Conservation (phyloP, 495 filamentous ascomycete genomes). For the Cercophora samala region DNA sequence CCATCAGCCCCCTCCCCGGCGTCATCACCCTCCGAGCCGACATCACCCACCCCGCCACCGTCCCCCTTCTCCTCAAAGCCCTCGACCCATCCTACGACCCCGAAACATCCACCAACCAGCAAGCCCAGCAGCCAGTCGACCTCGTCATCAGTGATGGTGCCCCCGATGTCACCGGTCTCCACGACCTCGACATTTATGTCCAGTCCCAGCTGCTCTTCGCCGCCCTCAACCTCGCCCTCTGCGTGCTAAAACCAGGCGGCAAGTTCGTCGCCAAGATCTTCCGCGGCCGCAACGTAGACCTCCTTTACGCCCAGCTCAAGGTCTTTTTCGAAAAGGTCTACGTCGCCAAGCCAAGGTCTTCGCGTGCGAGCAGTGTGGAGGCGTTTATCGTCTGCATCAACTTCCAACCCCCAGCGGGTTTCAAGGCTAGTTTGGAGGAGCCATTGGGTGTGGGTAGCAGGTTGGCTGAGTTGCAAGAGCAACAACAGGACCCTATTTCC, state of each 20-base stretch:
- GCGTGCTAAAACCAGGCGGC: slow-evolving; percentile 85
- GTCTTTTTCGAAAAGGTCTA: slow-evolving; percentile 83
- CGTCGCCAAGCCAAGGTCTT: slow-evolving; percentile 89
- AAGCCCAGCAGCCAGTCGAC: slow-evolving; percentile 69
- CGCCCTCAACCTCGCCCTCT: slow-evolving; percentile 85
- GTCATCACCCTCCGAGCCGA: slow-evolving; percentile 90
- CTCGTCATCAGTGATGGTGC: slow-evolving; percentile 93
- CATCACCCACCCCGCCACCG: slow-evolving; percentile 94
- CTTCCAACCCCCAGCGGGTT: slow-evolving; percentile 63
- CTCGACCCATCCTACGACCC: slow-evolving; percentile 71
- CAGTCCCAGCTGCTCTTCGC: slow-evolving; percentile 93
- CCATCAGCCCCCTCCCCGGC: slow-evolving; percentile 87
- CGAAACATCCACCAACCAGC: slow-evolving; percentile 42
- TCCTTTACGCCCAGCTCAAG: slow-evolving; percentile 87
- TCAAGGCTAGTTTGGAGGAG: slow-evolving; percentile 63
- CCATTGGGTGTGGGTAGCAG: slow-evolving; percentile 58
- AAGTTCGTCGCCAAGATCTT: slow-evolving; percentile 99
- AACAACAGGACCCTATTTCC: slow-evolving; percentile 31
- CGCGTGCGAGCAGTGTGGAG: slow-evolving; percentile 89
- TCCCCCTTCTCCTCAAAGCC: slow-evolving; percentile 79
- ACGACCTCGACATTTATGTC: slow-evolving; percentile 97
- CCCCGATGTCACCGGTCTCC: slow-evolving; percentile 92
- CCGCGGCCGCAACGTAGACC: slow-evolving; percentile 84
- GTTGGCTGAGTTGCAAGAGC: slow-evolving; percentile 42
- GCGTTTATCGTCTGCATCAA: slow-evolving; percentile 94